Evolutionary conservation across 2,329 filamentous ascomycete genomes (phyloP), one percentile per base, ranked within the genome.

Genomic region (Huntiella decipiens): DNA sequence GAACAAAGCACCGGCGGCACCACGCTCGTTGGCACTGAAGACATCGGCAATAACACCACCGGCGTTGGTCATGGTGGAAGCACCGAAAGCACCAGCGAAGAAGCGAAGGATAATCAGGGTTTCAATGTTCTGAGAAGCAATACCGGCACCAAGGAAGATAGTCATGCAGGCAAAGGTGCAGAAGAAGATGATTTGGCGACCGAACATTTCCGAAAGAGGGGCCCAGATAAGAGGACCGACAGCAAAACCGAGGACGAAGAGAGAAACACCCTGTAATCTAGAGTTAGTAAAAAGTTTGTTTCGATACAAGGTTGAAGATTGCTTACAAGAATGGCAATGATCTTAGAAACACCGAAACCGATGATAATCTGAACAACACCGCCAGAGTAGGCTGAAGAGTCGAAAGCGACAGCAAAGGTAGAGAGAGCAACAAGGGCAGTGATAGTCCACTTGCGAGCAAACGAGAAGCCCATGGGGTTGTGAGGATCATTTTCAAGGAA

Each of bases 41-140:
- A 79, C 70, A 55, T 80, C 76, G 36, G 74, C 75, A 52, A 79
- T 71, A 19, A 75, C 67, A 52, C 74, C 76, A 3, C 73, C 73
- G 1, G 71, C 68, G 52, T 78, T 78, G 5, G 74, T 76, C 50
- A 80, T 58, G 1, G 74, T 71, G 0, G 73, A 73, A 0, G 73
- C 72, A 4, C 74, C 77, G 53, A 78, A 78, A 5, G 70, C 60
- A 35, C 76, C 75, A 16, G 72, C 71, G 44, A 83, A 70, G 60
- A 82, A 82, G n/a, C 79, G 71, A 35, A 81, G 63, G n/a, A 80
- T 66, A 31, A 83, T 60, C 2, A 84, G 61, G 1, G 71, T 70
- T 41, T 63, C 63, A 50, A 78, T 73, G 52, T 70, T 75, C 47
- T 71, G 61, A 0, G 70, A 62, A 6, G 69, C 76, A 1, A 73